Base-by-base conservation (phyloP, 805 yeast species). In the Candida chilensis region DNA sequence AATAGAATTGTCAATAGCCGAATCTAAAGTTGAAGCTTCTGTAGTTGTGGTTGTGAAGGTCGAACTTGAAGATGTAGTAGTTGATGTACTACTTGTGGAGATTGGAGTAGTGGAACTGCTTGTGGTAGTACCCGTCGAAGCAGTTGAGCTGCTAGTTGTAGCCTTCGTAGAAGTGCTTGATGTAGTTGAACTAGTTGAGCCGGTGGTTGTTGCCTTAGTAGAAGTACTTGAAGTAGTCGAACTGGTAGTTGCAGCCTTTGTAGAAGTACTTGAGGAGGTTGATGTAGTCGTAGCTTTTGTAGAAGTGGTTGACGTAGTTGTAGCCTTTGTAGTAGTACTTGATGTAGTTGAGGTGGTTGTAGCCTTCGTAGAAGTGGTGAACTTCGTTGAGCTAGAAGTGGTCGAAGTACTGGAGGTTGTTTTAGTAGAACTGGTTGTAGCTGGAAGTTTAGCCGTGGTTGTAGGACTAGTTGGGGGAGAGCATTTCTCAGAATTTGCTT, bases 331-430 rank as follows among this genome's bases (percentile, higher is more conserved):
- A 10, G 27, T 20, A 17, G 14, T 12, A 14, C n/a, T 24, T 5
- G 34, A 12, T 22, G 29, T 18, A 15, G 35, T 13, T 12, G 37
- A 17, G 16, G 40, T 14, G 8, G 28, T 17, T 64, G 64, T 42
- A 68, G 27, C 44, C 57, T 30, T 60, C 58, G 33, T 40, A 54
- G 55, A 36, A 58, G 24, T 48, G 38, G 34, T 29, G 27, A n/a
- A n/a, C n/a, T n/a, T n/a, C n/a, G n/a, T n/a, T n/a, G 31, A 33
- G 38, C 29, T 35, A 43, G 34, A 11, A 17, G 36, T 9, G 20
- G 33, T 16, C 8, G 35, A 16, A 15, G 31, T 20, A 16, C 32
- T 17, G 22, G 40, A 30, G 13, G 35, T 25, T 17, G 42, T n/a
- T n/a, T n/a, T n/a, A n/a, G n/a, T n/a, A n/a, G n/a, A n/a, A n/a